Base-by-base conservation (phyloP, 768 basidiomycete species). In the Boletus pseudo-olivaceus region DNA sequence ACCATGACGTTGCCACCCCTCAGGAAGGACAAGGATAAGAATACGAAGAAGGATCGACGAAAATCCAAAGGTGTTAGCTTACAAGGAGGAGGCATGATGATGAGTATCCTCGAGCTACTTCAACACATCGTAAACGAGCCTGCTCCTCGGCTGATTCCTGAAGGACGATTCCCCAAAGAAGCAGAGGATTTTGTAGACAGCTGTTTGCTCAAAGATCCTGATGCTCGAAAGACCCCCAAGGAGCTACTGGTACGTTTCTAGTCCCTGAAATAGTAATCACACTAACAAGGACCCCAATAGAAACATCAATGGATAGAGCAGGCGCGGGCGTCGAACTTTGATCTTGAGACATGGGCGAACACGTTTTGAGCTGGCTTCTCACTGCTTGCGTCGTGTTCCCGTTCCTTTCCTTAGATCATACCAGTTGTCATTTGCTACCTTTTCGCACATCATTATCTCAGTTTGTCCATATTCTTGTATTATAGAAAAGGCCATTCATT, bases 111-210 rank as follows among this genome's bases (percentile, higher is more conserved):
- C 60, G 97, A 99, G 74, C 72, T 99, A 49, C 75, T 99, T 57
- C 97, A 98, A 68, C 93, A 98, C 68, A 98, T 99, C 63, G 97
- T 99, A 49, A 98, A 98, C 67, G 97, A 98, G 74, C 93, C 96
- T 54, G 96, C 97, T 27, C 97, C 97, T 39, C 78, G 82, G 66
- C 72, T 99, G 60, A 86, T 85, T 11, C 83, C 85, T 1, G 85
- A 88, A 54, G 87, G 86, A 34, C 79, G 78, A 59, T 88, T 82
- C 78, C 87, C 90, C 4, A 70, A 71, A 49, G 82, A 87, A 66
- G 88, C 90, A 23, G 90, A 92, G 62, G 76, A 76, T 47, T 98
- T 99, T 60, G 84, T 98, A 42, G 89, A 97, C 67, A 85, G 83
- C 44, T 98, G 94, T 74, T 70, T 98, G 72, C 62, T 87, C 68